These are phyloP conservation scores for Neoscytalidium dimidiatum DNA, from an alignment of 2,329 filamentous ascomycete species.

Conservation along the genomic window DNA sequence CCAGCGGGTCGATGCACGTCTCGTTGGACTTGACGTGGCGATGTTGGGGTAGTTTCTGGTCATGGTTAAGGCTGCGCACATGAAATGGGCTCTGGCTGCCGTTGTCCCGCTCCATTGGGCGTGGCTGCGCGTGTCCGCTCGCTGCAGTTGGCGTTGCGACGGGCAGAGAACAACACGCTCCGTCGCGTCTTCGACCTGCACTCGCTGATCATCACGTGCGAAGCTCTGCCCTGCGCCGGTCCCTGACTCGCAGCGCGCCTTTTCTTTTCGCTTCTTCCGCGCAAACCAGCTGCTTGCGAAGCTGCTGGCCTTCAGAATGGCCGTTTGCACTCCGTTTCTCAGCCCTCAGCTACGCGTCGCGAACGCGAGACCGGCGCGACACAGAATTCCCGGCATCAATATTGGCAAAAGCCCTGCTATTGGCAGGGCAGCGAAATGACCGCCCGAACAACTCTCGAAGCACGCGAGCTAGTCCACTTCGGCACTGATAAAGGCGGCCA, in stretches of 20 bases:
- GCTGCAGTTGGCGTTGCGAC: constrained; percentile 16
- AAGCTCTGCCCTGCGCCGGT: neutral
- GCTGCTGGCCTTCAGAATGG: neutral
- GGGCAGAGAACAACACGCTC: constrained; percentile 7
- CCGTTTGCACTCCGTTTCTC: neutral
- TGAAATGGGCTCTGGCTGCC: constrained; percentile 5
- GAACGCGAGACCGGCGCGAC: constrained; percentile 12
- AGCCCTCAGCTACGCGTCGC: neutral
- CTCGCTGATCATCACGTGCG: constrained; percentile 17
- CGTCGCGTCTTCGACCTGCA: neutral
- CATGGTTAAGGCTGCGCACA: constrained; percentile 20
- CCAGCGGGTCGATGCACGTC: constrained; percentile 9
- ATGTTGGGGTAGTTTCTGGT: constrained; percentile 1
- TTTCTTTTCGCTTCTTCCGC: neutral
- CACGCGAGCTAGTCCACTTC: constrained; percentile 1
- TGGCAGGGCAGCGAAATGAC: constrained; percentile 1
- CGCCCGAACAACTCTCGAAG: neutral
- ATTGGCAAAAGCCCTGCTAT: neutral
- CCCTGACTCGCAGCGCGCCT: neutral
- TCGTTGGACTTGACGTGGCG: constrained; percentile 11
- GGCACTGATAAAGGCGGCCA: neutral
- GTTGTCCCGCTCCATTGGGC: constrained; percentile 14
- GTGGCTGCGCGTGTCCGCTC: constrained; percentile 16
- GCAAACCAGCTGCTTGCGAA: neutral
- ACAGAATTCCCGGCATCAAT: neutral